Conservation (phyloP, 2,329 filamentous ascomycete species). For the Scedosporium aurantiacum region DNA sequence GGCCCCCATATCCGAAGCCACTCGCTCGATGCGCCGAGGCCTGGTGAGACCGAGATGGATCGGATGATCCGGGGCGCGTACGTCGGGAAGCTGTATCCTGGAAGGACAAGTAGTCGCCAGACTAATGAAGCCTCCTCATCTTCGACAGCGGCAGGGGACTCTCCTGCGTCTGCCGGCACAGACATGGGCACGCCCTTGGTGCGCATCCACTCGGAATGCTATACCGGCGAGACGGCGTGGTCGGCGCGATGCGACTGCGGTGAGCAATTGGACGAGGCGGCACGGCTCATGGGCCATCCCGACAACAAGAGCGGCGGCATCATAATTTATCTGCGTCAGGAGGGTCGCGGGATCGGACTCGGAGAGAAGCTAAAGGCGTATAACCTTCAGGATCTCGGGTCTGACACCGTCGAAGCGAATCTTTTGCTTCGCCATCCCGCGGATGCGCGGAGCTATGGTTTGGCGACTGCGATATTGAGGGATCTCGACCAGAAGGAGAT, state of each 20-base stretch:
- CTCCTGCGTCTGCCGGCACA: constrained; percentile 4
- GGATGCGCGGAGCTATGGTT: constrained; percentile 85
- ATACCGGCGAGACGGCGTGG: constrained; percentile 97
- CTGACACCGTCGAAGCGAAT: constrained; percentile 97
- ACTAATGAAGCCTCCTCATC: constrained; percentile 31
- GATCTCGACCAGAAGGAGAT: constrained; percentile 76
- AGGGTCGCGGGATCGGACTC: constrained; percentile 88
- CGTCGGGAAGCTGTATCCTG: constrained; percentile 75
- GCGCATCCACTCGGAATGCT: constrained; percentile 94
- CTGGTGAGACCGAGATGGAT: constrained; percentile 76
- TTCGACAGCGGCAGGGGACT: constrained; percentile 14
- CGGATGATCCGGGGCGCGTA: constrained; percentile 94
- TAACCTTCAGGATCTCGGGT: constrained; percentile 90
- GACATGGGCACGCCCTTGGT: constrained; percentile 52
- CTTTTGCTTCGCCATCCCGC: constrained; percentile 82
- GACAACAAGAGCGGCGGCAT: constrained; percentile 60
- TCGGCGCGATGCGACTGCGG: constrained; percentile 95
- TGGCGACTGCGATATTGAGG: constrained; percentile 89
- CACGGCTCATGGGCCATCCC: constrained; percentile 76
- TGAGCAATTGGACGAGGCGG: constrained; percentile 93
- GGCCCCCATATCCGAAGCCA: constrained; percentile 70
- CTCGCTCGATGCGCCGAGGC: constrained; percentile 58
- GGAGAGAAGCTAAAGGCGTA: constrained; percentile 97
- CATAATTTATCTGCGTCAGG: constrained; percentile 90
- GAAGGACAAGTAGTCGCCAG: constrained; percentile 57